phyloP scores from a whole-genome alignment of 192 early-diverging fungal genomes.

The Lobulomyces angularis region DNA sequence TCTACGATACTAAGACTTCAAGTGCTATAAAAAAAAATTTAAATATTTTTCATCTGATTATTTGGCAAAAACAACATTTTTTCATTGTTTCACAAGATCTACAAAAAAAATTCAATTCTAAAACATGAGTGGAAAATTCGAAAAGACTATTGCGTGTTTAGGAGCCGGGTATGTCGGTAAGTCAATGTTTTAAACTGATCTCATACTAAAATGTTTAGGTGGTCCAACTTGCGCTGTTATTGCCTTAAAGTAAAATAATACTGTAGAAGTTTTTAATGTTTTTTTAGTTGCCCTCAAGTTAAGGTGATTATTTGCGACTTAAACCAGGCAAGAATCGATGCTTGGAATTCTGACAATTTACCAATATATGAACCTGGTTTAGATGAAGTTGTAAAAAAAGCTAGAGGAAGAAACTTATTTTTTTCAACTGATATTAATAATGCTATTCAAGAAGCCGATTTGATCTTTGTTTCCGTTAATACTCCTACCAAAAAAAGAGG shows the following conservation, averaged over 20 bases:
- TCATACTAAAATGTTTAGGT: too few relatives aligned
- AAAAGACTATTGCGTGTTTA: too few relatives aligned
- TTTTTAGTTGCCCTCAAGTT: constrained; percentile 8
- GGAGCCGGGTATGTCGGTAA: constrained; percentile 12
- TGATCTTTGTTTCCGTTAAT: constrained; percentile 18
- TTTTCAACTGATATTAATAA: constrained; percentile 9
- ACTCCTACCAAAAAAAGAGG: constrained; percentile 14
- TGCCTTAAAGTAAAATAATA: constrained; percentile 12
- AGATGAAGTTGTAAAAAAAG: constrained; percentile 13
- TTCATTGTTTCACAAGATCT: too few relatives aligned
- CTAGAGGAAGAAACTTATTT: constrained; percentile 11
- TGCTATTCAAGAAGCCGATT: constrained; percentile 4
- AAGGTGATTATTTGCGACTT: constrained; percentile 14
- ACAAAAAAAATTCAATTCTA: too few relatives aligned
- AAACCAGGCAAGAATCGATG: constrained; percentile 2
- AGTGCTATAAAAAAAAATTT: too few relatives aligned
- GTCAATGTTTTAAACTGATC: too few relatives aligned
- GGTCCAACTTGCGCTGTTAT: constrained; percentile 13
- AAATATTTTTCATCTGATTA: too few relatives aligned
- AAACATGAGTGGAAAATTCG: too few relatives aligned
- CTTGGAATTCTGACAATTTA: constrained; percentile 17
- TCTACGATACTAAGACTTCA: too few relatives aligned
- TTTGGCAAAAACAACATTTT: too few relatives aligned
- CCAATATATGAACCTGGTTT: constrained; percentile 16
- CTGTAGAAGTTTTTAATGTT: too few relatives aligned